Evolutionary conservation across 1,284 basidiomycete species (phyloP).

Genomic region (Schizopora paradoxa): DNA sequence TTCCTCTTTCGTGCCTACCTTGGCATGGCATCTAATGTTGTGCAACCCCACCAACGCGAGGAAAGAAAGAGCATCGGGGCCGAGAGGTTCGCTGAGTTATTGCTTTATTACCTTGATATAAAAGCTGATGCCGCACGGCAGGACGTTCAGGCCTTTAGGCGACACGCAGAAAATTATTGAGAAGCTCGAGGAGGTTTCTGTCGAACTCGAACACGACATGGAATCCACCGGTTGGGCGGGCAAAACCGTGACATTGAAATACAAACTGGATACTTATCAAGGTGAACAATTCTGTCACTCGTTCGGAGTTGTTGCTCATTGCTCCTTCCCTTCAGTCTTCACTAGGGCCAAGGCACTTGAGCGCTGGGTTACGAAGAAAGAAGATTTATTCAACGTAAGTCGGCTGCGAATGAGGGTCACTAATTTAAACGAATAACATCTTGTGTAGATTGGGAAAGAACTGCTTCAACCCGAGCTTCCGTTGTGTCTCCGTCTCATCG

Average conservation of each 20-base stretch:
- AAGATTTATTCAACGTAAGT: conserved; percentile 38
- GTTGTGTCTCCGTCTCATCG: conserved; percentile 38
- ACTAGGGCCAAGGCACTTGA: conserved; percentile 38
- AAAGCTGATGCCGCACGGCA: conserved; percentile 26
- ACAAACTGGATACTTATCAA: conserved; percentile 43
- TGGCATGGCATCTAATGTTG: conserved; percentile 79
- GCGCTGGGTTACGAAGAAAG: conserved; percentile 33
- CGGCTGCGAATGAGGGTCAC: neutral
- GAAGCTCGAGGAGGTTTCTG: conserved; percentile 75
- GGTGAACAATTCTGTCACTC: neutral
- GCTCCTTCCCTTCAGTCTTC: conserved; percentile 27
- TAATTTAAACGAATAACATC: too few relatives aligned
- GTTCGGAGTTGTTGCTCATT: neutral
- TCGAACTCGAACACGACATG: conserved; percentile 78
- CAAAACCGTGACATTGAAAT: conserved; percentile 75
- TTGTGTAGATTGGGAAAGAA: conserved; percentile 34
- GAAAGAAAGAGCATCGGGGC: conserved; percentile 87
- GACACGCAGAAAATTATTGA: conserved; percentile 62
- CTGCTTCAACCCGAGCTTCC: conserved; percentile 40
- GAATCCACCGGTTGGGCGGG: conserved; percentile 64
- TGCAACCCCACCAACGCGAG: conserved; percentile 69
- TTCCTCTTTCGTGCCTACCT: conserved; percentile 75
- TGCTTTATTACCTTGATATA: conserved; percentile 7
- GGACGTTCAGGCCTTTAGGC: conserved; percentile 70
- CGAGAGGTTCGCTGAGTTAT: conserved; percentile 58